Evolutionary conservation across 1,139 yeast genomes (phyloP).

Genomic region (Yamadazyma triangularis): DNA sequence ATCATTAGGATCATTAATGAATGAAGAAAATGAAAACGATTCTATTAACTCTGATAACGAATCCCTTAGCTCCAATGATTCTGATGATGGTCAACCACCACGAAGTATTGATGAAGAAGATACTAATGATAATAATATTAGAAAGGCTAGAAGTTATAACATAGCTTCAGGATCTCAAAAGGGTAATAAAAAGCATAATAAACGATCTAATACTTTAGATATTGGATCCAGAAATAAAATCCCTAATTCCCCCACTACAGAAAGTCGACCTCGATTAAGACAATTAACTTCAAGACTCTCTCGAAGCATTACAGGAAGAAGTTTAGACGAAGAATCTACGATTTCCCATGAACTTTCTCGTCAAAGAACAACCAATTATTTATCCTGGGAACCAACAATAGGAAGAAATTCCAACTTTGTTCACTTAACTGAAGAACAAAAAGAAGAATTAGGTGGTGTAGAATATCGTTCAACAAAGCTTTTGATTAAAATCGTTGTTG

Average conservation of each 20-base stretch:
- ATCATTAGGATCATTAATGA: slow-evolving; percentile 10
- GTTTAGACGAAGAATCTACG: slow-evolving; percentile 12
- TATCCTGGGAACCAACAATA: slow-evolving; percentile 88
- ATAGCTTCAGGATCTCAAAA: slow-evolving; percentile 33
- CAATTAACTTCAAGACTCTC: slow-evolving; percentile 7
- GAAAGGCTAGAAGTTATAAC: slow-evolving; percentile 31
- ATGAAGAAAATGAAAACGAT: slow-evolving; percentile 14
- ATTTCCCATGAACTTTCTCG: slow-evolving; percentile 14
- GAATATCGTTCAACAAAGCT: slow-evolving; percentile 88
- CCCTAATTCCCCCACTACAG: neutral
- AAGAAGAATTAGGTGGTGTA: slow-evolving; percentile 94
- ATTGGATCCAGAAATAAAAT: neutral
- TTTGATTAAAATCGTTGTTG: slow-evolving; percentile 59
- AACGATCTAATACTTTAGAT: slow-evolving; percentile 30
- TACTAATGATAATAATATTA: slow-evolving; percentile 15
- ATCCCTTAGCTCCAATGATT: slow-evolving; percentile 11
- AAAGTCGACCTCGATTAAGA: slow-evolving; percentile 4
- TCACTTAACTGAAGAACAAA: slow-evolving; percentile 74
- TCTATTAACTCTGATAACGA: slow-evolving; percentile 19
- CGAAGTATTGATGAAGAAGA: slow-evolving; percentile 15
- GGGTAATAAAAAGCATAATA: slow-evolving; percentile 28
- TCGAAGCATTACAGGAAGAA: slow-evolving; percentile 9
- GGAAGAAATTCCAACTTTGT: slow-evolving; percentile 96
- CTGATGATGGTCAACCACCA: slow-evolving; percentile 11
- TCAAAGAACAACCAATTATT: slow-evolving; percentile 54